These are phyloP conservation scores for Sanguinoderma infundibulare DNA, from an alignment of 1,284 basidiomycete species.

Conservation along the genomic window DNA sequence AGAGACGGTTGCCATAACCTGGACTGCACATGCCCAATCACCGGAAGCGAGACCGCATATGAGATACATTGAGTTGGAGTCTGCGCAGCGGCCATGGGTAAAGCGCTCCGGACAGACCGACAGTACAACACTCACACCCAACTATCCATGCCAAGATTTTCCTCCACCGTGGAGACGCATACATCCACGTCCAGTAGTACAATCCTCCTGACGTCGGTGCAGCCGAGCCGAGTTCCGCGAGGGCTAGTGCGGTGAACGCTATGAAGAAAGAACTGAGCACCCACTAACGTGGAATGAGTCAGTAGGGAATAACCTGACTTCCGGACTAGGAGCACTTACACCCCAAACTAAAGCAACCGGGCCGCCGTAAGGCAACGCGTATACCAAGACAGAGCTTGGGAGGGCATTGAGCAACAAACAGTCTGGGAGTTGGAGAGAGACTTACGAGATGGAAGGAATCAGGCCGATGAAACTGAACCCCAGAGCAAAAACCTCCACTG, in stretches of 20 bases:
- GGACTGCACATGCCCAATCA: slow-evolving; percentile 78
- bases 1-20: slow-evolving; percentile 65
- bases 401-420: background rate
- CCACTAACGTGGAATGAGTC: slow-evolving; percentile 42
- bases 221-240: slow-evolving; percentile 74
- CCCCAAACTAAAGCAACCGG: slow-evolving; percentile 85
- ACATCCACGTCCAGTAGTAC: slow-evolving; percentile 79
- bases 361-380: slow-evolving; percentile 79
- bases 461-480: slow-evolving; percentile 66
- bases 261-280: slow-evolving; percentile 58
- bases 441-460: slow-evolving; percentile 40
- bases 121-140: slow-evolving; percentile 65
- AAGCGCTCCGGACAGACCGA: too few species aligned
- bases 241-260: slow-evolving; percentile 63
- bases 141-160: slow-evolving; percentile 78
- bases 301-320: background rate
- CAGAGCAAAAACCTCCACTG: slow-evolving; percentile 54
- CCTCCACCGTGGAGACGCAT: slow-evolving; percentile 66
- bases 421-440: background rate
- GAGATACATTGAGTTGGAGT: slow-evolving; percentile 55
- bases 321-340: slow-evolving; percentile 22
- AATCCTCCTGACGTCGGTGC: slow-evolving; percentile 79
- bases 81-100: too few species aligned
- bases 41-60: slow-evolving; percentile 71
- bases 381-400: slow-evolving; percentile 61